Conservation (phyloP, 169 alveolate species). For the Neospora caninum region DNA sequence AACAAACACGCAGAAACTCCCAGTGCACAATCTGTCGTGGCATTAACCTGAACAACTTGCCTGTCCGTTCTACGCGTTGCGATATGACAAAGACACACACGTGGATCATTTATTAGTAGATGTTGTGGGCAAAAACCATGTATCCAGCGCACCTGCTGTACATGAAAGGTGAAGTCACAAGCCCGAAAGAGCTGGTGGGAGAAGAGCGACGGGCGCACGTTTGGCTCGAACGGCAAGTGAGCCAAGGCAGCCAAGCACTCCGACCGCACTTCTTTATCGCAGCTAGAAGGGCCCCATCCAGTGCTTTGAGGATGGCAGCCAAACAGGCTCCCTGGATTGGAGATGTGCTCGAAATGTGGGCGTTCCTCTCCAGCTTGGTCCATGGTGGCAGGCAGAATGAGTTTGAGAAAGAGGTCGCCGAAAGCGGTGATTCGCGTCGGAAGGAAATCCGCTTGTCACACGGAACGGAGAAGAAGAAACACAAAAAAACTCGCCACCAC, state of each 20-base stretch:
- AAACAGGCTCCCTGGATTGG: background rate
- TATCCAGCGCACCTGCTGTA: constrained; percentile 1
- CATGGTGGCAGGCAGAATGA: background rate
- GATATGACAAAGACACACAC: background rate
- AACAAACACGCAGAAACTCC: background rate
- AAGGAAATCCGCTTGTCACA: background rate
- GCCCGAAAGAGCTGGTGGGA: constrained; percentile 58
- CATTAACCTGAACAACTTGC: background rate
- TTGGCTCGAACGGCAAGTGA: constrained; percentile 53
- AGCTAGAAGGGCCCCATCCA: constrained; percentile 26
- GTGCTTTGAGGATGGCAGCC: background rate
- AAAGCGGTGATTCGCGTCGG: background rate
- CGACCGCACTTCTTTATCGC: constrained; percentile 7
- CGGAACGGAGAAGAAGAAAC: background rate
- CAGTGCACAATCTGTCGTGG: background rate
- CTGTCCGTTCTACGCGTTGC: background rate
- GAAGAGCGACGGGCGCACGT: constrained; percentile 54
- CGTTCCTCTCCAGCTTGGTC: background rate
- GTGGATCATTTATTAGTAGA: background rate
- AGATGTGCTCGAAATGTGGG: background rate
- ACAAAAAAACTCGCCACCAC: background rate
- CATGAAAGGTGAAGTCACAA: constrained; percentile 61
- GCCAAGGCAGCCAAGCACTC: constrained; percentile 38
- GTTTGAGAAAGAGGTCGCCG: no score
- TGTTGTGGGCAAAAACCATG: background rate